Evolutionary conservation across 2,329 filamentous ascomycete species (phyloP), one percentile per base, ranked within the genome.

Genomic region (Arthrobotrys entomopaga): DNA sequence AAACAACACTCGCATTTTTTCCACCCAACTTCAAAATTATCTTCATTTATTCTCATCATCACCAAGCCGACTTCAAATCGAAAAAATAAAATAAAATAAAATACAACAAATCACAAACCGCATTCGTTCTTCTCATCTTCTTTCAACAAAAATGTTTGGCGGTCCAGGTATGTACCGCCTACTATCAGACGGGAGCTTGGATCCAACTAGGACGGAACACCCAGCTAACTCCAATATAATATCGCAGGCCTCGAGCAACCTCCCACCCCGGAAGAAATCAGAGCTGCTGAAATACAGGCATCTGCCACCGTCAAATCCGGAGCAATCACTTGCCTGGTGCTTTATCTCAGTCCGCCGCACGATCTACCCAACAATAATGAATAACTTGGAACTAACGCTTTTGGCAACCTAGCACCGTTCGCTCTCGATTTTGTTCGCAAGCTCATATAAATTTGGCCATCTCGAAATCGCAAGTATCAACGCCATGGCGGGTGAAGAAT

Each of bases 311-410:
- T 94, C 77, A 88, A 90, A 83, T 86, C 85, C 79, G 90, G 90
- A 76, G 80, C 89, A 65, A 85, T 87, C 43, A 87, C 88, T 15
- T 89, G 88, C 76, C 84, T 89, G 43, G 82, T 91, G 57, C 85
- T 95, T 56, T 94, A 94, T 81, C 83, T 95, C 74, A 92, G 91
- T 95, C 87, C 67, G 90, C 22, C 81, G 7, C n/a, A 22, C 1
- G 13, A 46, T 19, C 42, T 46, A 15, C 10, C 10, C 29, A 34
- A 34, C 7, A 3, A 34, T 34, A 10, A 34, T 29, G 3, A 7
- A 34, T 34, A 34, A 34, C 6, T 34, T 34, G 29, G 5, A 20
- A 22, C 46, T 22, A 6, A 20, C 46, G 4, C 3, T 10, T 16
- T 1, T 26, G 43, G n/a, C 42, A 38, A 53, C 1, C 3, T 77